Percentiles rank a stretch among this genome's conserved stretches.
Conservation (phyloP, 306 rosid species). For the Cicer yamashitae region DNA sequence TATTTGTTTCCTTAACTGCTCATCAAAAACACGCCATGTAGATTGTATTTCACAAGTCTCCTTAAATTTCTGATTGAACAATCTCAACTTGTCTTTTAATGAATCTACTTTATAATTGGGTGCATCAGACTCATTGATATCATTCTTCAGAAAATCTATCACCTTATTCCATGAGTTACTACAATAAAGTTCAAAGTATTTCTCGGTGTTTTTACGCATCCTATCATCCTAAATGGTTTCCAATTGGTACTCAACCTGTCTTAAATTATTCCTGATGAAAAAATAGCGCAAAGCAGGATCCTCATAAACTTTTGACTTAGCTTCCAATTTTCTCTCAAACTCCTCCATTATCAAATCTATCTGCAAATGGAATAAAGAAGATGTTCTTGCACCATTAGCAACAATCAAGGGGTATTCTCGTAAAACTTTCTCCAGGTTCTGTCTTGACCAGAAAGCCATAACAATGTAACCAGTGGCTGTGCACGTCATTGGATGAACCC, state of each 20-base stretch:
- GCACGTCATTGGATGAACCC: neutral
- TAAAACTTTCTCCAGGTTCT: neutral
- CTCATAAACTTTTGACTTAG: constrained; percentile 59
- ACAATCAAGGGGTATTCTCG: constrained; percentile 34
- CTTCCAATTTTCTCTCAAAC: constrained; percentile 66
- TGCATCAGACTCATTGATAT: constrained; percentile 48
- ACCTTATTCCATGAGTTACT: constrained; percentile 70
- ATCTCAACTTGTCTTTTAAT: constrained; percentile 18
- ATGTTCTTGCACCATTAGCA: constrained; percentile 32
- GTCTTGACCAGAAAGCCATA: neutral
- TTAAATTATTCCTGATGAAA: constrained; percentile 75
- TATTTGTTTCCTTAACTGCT: neutral
- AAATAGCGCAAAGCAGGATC: constrained; percentile 36
- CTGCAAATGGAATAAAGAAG: neutral
- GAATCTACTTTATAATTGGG: constrained; percentile 44
- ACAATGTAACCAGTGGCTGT: neutral
- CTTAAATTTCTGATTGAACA: neutral
- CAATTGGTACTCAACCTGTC: constrained; percentile 30
- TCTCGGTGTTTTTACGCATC: constrained; percentile 56
- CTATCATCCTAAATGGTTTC: constrained; percentile 61
- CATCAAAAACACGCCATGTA: neutral
- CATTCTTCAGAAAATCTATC: constrained; percentile 55
- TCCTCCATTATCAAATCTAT: constrained; percentile 61
- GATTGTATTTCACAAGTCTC: neutral
- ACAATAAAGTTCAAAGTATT: constrained; percentile 53